Evolutionary conservation across 2,329 filamentous ascomycete species (phyloP).

Genomic region (Cladosporium sp.): DNA sequence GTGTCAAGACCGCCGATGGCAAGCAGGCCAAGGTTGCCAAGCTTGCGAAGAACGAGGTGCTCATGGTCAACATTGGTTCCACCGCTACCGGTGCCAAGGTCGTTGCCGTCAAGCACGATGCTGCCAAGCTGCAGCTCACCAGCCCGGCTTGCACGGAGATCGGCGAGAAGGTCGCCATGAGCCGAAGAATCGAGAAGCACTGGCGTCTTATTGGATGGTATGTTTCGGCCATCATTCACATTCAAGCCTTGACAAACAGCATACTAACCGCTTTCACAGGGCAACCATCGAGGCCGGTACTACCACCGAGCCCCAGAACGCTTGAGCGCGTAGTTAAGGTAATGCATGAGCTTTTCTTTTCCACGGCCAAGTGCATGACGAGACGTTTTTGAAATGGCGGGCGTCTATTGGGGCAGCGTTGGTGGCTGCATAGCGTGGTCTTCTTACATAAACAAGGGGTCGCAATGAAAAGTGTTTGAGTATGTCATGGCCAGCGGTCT

Average conservation of each 20-base stretch:
- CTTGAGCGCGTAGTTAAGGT: conserved; percentile 11
- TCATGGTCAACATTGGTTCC: conserved; percentile 99
- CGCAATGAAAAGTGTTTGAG: conserved; percentile 10
- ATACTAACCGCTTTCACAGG: neutral
- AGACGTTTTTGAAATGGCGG: conserved; percentile 11
- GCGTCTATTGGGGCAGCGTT: conserved; percentile 10
- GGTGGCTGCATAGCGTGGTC: conserved; percentile 13
- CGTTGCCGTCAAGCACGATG: conserved; percentile 93
- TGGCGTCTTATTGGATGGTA: conserved; percentile 90
- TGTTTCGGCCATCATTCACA: too few species aligned
- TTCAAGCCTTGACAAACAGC: conserved; percentile 9
- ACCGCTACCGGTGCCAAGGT: conserved; percentile 98
- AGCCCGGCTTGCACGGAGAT: conserved; percentile 85
- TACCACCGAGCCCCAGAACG: conserved; percentile 26
- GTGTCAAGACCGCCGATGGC: conserved; percentile 95
- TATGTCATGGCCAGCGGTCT: neutral
- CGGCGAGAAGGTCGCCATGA: conserved; percentile 95
- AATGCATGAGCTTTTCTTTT: conserved; percentile 10
- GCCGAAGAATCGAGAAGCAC: conserved; percentile 97
- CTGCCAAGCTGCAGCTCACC: conserved; percentile 88
- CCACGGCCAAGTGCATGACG: conserved; percentile 11
- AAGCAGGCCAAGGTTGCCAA: conserved; percentile 99
- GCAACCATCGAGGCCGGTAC: conserved; percentile 31
- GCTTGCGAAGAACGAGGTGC: conserved; percentile 94
- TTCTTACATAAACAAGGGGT: conserved; percentile 6